These are phyloP conservation scores for Insectozyma bohioensis DNA, from an alignment of 1,139 yeast species.

Conservation along the genomic window DNA sequence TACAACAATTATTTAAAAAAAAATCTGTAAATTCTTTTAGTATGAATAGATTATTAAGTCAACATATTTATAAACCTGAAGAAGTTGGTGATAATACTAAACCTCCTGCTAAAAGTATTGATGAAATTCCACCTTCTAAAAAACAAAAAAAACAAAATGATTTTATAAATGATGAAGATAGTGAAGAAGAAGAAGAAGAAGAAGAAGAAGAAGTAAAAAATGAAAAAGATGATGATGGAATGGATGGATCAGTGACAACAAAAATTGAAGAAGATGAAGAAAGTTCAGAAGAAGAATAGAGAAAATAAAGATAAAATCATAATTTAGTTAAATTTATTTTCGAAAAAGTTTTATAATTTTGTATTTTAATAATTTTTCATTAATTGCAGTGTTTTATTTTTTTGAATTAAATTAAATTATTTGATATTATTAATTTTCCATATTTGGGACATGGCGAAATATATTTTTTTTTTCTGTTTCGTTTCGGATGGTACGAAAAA, in stretches of 20 bases:
- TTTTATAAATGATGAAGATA: conserved; percentile 6
- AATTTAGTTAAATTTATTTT: too few relatives aligned
- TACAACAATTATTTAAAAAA: conserved; percentile 59
- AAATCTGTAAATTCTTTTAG: conserved; percentile 60
- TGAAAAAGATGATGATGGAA: conserved; percentile 4
- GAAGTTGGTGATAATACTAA: conserved; percentile 19
- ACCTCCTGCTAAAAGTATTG: too few relatives aligned
- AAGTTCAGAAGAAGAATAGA: conserved; percentile 11
- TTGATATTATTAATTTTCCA: too few relatives aligned
- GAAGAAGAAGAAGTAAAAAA: conserved; percentile 5
- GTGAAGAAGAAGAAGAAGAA: conserved; percentile 5
- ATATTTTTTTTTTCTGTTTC: too few relatives aligned
- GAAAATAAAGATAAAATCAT: too few relatives aligned
- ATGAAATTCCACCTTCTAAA: too few relatives aligned
- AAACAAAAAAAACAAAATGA: not conserved
- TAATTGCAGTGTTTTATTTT: too few relatives aligned
- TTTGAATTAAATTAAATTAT: too few relatives aligned
- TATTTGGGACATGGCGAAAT: too few relatives aligned
- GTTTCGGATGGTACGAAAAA: too few relatives aligned
- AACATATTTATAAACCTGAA: conserved; percentile 50
- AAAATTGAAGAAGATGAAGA: conserved; percentile 5
- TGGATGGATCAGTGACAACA: conserved; percentile 4
- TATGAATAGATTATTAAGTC: conserved; percentile 60
- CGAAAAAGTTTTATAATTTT: too few relatives aligned
- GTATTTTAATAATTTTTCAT: too few relatives aligned